Conservation (phyloP, 306 rosid genomes). For the Trifolium repens region DNA sequence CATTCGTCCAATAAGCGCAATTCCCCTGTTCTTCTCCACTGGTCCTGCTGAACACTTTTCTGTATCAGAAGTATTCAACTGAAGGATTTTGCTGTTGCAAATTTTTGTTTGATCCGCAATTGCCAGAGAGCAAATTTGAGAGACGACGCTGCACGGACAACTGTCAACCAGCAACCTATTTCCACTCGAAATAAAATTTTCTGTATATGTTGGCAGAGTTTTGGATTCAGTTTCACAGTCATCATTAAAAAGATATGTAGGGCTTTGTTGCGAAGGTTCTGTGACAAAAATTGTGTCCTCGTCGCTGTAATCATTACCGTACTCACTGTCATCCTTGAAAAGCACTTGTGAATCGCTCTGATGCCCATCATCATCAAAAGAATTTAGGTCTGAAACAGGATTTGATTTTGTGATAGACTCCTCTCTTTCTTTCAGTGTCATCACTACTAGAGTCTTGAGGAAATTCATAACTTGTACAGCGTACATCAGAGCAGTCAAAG, state of each 20-base stretch:
- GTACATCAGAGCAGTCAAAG: constrained; percentile 97
- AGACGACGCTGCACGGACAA: constrained; percentile 71
- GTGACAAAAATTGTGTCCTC: constrained; percentile 52
- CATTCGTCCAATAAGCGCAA: constrained; percentile 62
- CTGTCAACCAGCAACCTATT: constrained; percentile 59
- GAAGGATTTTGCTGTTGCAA: constrained; percentile 57
- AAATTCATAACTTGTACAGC: constrained; percentile 99
- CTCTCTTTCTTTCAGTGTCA: constrained; percentile 77
- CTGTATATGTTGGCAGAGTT: constrained; percentile 53
- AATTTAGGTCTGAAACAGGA: constrained; percentile 57
- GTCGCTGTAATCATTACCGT: constrained; percentile 48
- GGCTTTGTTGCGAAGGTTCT: constrained; percentile 60
- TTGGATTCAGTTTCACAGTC: constrained; percentile 48
- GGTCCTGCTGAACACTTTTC: constrained; percentile 53
- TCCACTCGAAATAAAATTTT: constrained; percentile 53
- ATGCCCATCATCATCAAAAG: constrained; percentile 74
- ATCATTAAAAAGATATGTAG: constrained; percentile 42
- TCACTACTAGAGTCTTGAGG: constrained; percentile 82
- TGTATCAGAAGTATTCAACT: constrained; percentile 46
- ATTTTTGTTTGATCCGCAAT: constrained; percentile 48
- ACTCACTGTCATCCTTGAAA: constrained; percentile 47
- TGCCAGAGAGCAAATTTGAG: constrained; percentile 65
- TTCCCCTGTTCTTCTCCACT: constrained; percentile 60
- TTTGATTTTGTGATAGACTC: constrained; percentile 67
- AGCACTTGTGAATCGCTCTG: constrained; percentile 58